Conservation (phyloP, 768 basidiomycete species). For the Flagelloscypha sp. region DNA sequence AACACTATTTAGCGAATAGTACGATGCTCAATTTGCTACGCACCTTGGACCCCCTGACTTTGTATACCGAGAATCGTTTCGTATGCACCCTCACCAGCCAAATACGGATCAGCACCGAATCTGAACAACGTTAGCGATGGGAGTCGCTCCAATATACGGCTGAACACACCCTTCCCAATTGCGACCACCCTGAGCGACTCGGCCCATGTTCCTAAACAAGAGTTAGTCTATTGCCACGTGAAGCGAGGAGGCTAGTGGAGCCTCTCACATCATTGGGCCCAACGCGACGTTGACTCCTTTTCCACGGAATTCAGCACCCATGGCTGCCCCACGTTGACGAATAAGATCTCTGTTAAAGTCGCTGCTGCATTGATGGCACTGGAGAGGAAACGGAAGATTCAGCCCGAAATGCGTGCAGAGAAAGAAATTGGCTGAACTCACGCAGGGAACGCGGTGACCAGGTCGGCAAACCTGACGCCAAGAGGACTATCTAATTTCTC, state of each 20-base stretch:
- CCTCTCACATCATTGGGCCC: slow-evolving; percentile 39
- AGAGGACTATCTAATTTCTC: slow-evolving; percentile 31
- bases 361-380: slow-evolving; percentile 46
- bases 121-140: slow-evolving; percentile 12
- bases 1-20: neutral
- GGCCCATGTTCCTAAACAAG: slow-evolving; percentile 31
- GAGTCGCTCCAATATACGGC: neutral
- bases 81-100: slow-evolving; percentile 47
- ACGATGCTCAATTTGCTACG: no score
- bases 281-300: slow-evolving; percentile 52
- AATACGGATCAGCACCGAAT: slow-evolving; percentile 46
- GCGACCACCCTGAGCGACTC: slow-evolving; percentile 38
- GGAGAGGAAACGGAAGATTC: neutral
- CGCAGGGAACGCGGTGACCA: slow-evolving; percentile 43
- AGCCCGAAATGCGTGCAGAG: neutral
- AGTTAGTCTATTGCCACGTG: neutral
- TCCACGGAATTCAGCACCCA: slow-evolving; percentile 53
- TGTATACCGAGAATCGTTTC: slow-evolving; percentile 46
- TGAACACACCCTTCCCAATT: slow-evolving; percentile 42
- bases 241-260: neutral
- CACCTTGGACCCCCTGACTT: slow-evolving; percentile 42
- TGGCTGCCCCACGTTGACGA: slow-evolving; percentile 43
- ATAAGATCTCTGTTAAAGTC: slow-evolving; percentile 48
- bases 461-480: slow-evolving; percentile 41
- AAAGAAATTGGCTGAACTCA: slow-evolving; percentile 13